Evolutionary conservation across 2,329 filamentous ascomycete species (phyloP).

Genomic region (Pseudopithomyces maydicus): DNA sequence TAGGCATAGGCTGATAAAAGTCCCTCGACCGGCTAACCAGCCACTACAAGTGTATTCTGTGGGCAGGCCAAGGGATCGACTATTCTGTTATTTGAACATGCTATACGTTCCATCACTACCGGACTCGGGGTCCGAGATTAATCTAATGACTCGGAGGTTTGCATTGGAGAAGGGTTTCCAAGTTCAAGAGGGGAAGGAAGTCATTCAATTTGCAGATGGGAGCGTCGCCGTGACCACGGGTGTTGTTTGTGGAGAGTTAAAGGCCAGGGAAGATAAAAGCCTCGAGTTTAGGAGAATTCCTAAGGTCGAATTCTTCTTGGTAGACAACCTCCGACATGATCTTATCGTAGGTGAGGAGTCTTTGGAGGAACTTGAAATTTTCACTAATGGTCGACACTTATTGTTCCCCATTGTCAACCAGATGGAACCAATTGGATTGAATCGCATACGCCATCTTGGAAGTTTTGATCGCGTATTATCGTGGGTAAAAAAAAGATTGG

Average conservation of each 20-base stretch:
- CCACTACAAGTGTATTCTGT: constrained; percentile 8
- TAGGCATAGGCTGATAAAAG: constrained; percentile 7
- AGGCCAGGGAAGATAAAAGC: no score
- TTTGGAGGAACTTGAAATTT: neutral
- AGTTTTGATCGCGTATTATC: neutral
- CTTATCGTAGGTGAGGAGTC: neutral
- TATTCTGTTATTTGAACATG: neutral
- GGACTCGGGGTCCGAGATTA: neutral
- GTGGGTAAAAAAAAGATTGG: constrained; percentile 6
- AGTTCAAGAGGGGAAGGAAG: neutral
- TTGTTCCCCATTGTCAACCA: neutral
- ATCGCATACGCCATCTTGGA: neutral
- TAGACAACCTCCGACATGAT: neutral
- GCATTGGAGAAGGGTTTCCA: neutral
- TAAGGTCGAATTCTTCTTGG: neutral
- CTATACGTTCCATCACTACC: neutral
- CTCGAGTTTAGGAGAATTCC: no score
- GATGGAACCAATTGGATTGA: neutral
- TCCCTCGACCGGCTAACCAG: constrained; percentile 5
- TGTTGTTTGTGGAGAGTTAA: no score
- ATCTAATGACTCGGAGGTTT: neutral
- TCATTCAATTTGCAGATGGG: neutral
- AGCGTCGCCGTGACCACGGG: neutral
- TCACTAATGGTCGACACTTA: neutral
- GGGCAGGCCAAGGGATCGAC: neutral